Percentiles rank a stretch among this genome's conserved stretches.
These are phyloP conservation scores for Drechslerella dactyloides DNA, from an alignment of 2,329 filamentous ascomycete genomes.

Conservation along the genomic window DNA sequence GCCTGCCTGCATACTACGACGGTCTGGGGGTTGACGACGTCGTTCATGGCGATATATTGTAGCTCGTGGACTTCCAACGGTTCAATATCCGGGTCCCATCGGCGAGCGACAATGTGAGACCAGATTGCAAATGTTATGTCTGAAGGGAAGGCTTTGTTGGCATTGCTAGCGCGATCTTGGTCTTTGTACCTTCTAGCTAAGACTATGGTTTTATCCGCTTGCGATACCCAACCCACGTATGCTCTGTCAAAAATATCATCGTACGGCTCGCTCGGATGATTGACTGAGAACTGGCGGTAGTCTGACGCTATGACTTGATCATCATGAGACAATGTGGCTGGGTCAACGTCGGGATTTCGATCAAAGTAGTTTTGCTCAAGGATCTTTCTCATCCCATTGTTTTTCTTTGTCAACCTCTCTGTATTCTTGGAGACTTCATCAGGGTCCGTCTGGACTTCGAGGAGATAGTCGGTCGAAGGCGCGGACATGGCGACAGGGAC, in stretches of 20 bases:
- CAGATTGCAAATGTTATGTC: slow-evolving; percentile 28
- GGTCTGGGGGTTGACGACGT: slow-evolving; percentile 28
- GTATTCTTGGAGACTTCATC: slow-evolving; percentile 13
- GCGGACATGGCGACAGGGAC: slow-evolving; percentile 15
- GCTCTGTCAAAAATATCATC: slow-evolving; percentile 18
- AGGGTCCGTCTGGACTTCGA: slow-evolving; percentile 19
- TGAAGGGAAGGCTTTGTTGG: slow-evolving; percentile 24
- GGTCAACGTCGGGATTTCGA: slow-evolving; percentile 18
- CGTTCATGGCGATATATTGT: slow-evolving; percentile 34
- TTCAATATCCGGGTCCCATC: slow-evolving; percentile 10
- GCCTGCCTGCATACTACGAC: slow-evolving; percentile 21
- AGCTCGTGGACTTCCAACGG: slow-evolving; percentile 24
- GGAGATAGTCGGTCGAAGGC: slow-evolving; percentile 18
- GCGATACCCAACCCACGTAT: slow-evolving; percentile 24
- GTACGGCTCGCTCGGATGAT: slow-evolving; percentile 24
- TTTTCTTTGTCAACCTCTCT: slow-evolving; percentile 13
- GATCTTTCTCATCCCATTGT: slow-evolving; percentile 27
- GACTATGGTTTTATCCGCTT: slow-evolving; percentile 18
- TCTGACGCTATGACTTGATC: slow-evolving; percentile 20
- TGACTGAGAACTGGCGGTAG: slow-evolving; percentile 30
- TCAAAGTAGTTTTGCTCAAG: slow-evolving; percentile 29
- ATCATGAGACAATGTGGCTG: slow-evolving; percentile 2
- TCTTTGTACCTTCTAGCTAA: slow-evolving; percentile 26
- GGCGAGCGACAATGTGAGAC: slow-evolving; percentile 20
- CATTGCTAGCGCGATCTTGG: slow-evolving; percentile 20